Evolutionary conservation across 345 rosid species (phyloP).

Genomic region (Microcos paniculata): DNA sequence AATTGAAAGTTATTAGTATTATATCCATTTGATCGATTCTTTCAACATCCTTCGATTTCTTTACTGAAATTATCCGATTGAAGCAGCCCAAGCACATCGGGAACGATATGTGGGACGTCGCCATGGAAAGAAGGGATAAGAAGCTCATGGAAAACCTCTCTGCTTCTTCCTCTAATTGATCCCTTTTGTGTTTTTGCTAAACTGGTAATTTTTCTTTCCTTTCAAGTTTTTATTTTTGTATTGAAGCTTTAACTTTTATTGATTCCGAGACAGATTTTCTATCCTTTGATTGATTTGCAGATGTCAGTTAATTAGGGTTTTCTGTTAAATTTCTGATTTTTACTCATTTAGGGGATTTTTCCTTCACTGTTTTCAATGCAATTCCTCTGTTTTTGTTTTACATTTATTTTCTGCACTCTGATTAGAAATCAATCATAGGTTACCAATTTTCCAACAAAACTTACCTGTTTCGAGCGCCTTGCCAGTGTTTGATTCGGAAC

Average conservation of each 20-base stretch:
- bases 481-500: too few relatives aligned
- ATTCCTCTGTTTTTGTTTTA: not conserved
- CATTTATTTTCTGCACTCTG: not conserved
- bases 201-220: not conserved
- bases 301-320: not conserved
- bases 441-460: not conserved
- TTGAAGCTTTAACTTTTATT: not conserved
- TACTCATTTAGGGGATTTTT: not conserved
- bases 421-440: not conserved
- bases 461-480: too few relatives aligned
- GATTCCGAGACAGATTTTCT: not conserved
- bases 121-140: slow-evolving; percentile 95
- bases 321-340: not conserved
- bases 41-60: not conserved
- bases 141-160: slow-evolving; percentile 60
- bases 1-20: slow-evolving; percentile 4
- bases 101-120: slow-evolving; percentile 88
- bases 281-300: not conserved
- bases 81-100: slow-evolving; percentile 90
- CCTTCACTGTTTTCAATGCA: not conserved
- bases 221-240: not conserved
- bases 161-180: slow-evolving; percentile 37
- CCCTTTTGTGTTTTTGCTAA: not conserved
- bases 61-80: slow-evolving; percentile 7
- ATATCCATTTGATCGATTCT: not conserved